A percentile compares a stretch with the other conserved stretches of the same genome.
Evolutionary conservation across 176 grass and related monocot species (phyloP).

Genomic region (Aegilops longissima): DNA sequence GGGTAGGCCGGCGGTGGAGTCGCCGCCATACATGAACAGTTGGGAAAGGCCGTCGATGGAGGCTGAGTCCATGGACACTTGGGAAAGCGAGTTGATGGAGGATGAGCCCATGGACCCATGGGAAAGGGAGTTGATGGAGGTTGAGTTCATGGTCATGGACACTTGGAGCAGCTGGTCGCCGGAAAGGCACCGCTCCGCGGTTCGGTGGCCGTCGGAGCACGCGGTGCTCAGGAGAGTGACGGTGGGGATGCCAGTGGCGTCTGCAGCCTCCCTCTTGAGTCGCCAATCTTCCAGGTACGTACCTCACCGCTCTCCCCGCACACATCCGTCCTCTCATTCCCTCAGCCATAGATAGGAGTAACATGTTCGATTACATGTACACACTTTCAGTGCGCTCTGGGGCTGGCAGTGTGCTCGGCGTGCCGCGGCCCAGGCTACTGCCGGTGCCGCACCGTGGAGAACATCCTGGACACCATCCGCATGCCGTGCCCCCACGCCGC

Average conservation of each 20-base stretch:
- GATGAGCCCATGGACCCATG: too few relatives aligned
- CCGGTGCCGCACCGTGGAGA: not conserved
- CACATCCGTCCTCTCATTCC: not conserved
- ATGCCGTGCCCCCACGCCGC: not conserved
- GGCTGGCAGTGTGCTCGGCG: conserved; percentile 2
- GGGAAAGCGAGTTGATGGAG: too few relatives aligned
- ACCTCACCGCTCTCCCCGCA: not conserved
- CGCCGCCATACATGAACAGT: too few relatives aligned
- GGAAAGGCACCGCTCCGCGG: too few relatives aligned
- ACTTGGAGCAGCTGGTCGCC: too few relatives aligned
- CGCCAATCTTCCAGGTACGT: not conserved
- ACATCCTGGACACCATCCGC: not conserved
- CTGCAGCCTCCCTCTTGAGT: not conserved
- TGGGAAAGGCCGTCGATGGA: too few relatives aligned
- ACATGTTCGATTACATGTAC: not conserved
- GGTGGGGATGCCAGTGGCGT: not conserved
- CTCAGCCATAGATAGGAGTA: too few relatives aligned
- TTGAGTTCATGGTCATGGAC: too few relatives aligned
- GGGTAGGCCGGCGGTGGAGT: too few relatives aligned
- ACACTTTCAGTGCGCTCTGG: not conserved
- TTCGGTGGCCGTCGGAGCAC: too few relatives aligned
- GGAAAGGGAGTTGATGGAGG: too few relatives aligned
- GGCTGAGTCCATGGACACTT: too few relatives aligned
- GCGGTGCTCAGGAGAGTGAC: not conserved
- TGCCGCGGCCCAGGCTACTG: not conserved